Conservation (phyloP, 1,284 basidiomycete species). For the Cutaneotrichosporon sp. region DNA sequence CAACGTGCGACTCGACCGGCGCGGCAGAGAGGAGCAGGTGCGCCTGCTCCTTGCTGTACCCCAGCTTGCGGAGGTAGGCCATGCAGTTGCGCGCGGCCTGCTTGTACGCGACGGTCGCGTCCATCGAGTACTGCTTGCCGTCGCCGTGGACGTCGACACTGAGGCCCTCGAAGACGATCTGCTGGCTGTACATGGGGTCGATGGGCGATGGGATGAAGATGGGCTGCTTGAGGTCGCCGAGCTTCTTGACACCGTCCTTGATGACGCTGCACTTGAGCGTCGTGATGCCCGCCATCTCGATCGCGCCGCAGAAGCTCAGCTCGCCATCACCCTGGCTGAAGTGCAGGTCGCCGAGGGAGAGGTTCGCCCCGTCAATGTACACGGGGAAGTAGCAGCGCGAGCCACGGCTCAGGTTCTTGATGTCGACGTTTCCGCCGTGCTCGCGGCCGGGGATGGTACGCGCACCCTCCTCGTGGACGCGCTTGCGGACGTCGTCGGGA, state of each 20-base stretch:
- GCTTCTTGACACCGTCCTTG: conserved; percentile 72
- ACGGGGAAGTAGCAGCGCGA: conserved; percentile 58
- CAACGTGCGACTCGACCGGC: conserved; percentile 61
- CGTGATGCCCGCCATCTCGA: conserved; percentile 65
- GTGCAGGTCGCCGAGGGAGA: conserved; percentile 77
- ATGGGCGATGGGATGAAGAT: conserved; percentile 60
- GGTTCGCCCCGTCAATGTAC: conserved; percentile 71
- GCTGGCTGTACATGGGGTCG: conserved; percentile 30
- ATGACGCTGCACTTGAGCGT: conserved; percentile 73
- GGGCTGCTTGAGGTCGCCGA: conserved; percentile 67
- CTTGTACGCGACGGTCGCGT: conserved; percentile 60
- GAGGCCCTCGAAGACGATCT: conserved; percentile 36
- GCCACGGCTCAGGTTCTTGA: conserved; percentile 67
- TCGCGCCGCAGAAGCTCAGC: conserved; percentile 57
- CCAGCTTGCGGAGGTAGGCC: conserved; percentile 61
- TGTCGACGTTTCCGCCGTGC: conserved; percentile 81
- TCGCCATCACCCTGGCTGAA: conserved; percentile 81
- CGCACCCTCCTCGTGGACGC: conserved; percentile 68
- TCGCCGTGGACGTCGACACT: conserved; percentile 51
- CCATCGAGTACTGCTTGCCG: conserved; percentile 29
- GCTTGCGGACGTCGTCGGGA: conserved; percentile 57
- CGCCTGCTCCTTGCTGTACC: conserved; percentile 62
- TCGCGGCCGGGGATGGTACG: conserved; percentile 74
- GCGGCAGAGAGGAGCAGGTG: conserved; percentile 72
- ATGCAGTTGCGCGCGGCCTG: conserved; percentile 76